Conservation (phyloP, 495 filamentous ascomycete genomes). For the Collariella sp. region DNA sequence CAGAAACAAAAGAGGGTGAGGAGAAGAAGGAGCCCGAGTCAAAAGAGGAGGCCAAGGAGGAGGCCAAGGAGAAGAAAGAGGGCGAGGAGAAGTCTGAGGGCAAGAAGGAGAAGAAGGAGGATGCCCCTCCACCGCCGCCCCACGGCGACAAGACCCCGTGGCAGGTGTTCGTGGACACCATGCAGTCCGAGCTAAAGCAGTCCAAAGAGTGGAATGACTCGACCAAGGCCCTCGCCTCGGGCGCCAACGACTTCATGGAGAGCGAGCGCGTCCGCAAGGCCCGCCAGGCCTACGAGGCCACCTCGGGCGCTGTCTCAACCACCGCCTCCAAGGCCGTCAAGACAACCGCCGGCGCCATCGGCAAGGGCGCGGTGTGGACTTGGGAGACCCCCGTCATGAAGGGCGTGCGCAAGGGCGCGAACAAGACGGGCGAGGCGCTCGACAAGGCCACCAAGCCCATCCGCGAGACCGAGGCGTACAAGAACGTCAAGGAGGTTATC, state of each 20-base stretch:
- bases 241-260: conserved; percentile 85
- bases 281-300: conserved; percentile 73
- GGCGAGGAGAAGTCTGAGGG: conserved; percentile 37
- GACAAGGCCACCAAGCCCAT: conserved; percentile 92
- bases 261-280: conserved; percentile 85
- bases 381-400: conserved; percentile 94
- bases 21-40: conserved; percentile 25
- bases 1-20: conserved; percentile 32
- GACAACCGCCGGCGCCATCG: conserved; percentile 74
- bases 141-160: conserved; percentile 97
- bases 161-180: conserved; percentile 96
- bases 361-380: conserved; percentile 86
- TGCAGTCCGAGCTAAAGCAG: conserved; percentile 84
- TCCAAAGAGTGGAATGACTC: conserved; percentile 99
- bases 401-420: conserved; percentile 80
- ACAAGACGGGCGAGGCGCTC: conserved; percentile 71
- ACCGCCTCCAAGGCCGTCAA: conserved; percentile 72
- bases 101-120: conserved; percentile 55
- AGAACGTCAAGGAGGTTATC: conserved; percentile 89
- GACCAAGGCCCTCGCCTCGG: conserved; percentile 83
- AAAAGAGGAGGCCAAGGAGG: conserved; percentile 42
- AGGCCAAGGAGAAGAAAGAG: conserved; percentile 39
- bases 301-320: conserved; percentile 63
- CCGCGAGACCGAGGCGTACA: conserved; percentile 86
- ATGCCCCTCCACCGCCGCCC: conserved; percentile 81